Evolutionary conservation across 1,284 basidiomycete species (phyloP).

Genomic region (Marasmius oreades): DNA sequence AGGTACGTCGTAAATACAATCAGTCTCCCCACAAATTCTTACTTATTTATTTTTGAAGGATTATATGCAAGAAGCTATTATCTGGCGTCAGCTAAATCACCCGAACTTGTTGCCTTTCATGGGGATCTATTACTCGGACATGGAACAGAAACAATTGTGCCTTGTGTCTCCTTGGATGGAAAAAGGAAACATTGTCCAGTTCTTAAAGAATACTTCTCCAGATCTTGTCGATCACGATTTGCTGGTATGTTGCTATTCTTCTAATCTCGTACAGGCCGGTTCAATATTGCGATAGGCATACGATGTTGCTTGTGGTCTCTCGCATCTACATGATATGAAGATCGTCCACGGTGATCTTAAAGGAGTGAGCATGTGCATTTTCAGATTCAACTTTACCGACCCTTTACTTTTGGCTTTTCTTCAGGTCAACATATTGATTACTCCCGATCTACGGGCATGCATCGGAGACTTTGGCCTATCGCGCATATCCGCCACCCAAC

Average conservation of each 20-base stretch:
- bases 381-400: neutral
- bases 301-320: neutral
- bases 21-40: too few relatives aligned
- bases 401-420: neutral
- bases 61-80: neutral
- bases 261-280: neutral
- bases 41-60: neutral
- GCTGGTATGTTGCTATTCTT: neutral
- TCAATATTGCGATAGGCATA: neutral
- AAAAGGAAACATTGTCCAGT: neutral
- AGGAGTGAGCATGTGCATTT: neutral
- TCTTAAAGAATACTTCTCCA: neutral
- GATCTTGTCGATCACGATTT: neutral
- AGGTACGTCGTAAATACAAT: neutral
- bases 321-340: neutral
- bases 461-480: constrained; percentile 1
- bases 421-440: constrained; percentile 6
- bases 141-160: neutral
- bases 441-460: neutral
- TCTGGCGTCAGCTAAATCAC: neutral
- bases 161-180: neutral
- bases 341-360: neutral
- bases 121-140: neutral
- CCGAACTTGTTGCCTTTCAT: neutral
- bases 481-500: neutral